phyloP scores from a whole-genome alignment of 2,329 filamentous ascomycete species.

The Aspergillus ruber region DNA sequence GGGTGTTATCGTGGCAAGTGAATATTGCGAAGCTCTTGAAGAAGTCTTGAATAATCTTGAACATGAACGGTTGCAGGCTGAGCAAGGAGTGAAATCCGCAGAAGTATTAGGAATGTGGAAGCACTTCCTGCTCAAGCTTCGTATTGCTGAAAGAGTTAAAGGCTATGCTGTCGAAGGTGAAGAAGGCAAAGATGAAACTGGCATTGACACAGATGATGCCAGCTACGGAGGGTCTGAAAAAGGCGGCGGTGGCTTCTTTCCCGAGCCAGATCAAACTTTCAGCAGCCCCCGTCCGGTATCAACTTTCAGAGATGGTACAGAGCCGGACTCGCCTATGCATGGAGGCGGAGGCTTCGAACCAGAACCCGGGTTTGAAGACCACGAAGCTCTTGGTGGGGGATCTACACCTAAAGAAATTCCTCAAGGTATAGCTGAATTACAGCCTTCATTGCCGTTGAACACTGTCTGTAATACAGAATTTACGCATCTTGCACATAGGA shows the following conservation, averaged over 20 bases:
- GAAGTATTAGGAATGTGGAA: constrained; percentile 53
- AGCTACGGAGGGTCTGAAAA: constrained; percentile 17
- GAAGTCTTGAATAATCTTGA: constrained; percentile 63
- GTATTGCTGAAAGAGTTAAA: constrained; percentile 67
- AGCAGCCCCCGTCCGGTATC: background rate
- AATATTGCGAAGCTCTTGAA: constrained; percentile 65
- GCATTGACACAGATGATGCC: constrained; percentile 27
- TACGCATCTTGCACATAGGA: background rate
- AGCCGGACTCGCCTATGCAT: background rate
- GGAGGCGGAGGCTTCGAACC: background rate
- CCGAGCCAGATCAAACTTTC: constrained; percentile 21
- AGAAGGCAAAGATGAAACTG: constrained; percentile 30
- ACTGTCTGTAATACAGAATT: background rate
- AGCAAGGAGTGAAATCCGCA: constrained; percentile 48
- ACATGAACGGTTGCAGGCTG: constrained; percentile 58
- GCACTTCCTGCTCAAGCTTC: constrained; percentile 55
- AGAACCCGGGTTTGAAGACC: background rate
- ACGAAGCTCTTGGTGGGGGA: constrained; percentile 12
- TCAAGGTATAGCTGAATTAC: background rate
- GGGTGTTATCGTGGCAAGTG: constrained; percentile 68
- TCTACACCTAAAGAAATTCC: constrained; percentile 13
- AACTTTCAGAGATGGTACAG: background rate
- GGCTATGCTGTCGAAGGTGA: constrained; percentile 41
- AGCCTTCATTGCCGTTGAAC: background rate
- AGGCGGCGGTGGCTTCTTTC: constrained; percentile 34